Evolutionary conservation across 768 basidiomycete genomes (phyloP), one percentile per base, ranked within the genome.

Genomic region (Suillus lakei): DNA sequence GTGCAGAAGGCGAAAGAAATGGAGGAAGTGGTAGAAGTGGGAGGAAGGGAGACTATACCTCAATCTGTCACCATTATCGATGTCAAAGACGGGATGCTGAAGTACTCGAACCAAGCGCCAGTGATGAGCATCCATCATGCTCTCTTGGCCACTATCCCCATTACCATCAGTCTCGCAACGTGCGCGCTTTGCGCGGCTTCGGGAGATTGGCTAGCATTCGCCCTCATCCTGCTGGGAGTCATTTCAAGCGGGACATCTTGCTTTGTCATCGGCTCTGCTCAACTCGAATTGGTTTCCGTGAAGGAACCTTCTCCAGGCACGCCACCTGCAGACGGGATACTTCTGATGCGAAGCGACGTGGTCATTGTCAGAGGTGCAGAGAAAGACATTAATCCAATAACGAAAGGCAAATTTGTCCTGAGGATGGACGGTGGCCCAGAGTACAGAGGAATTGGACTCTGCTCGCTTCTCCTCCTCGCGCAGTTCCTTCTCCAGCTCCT

Each of bases 401-500:
- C 77, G 0, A 77, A 72, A 41, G 79, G 78, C 30, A 69, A 39
- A 60, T 79, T 79, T 41, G 3, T 44, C 21, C 18, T 80, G 44
- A 64, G 51, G n/a, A 67, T 74, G n/a, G 6, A 3, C 32, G 70
- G 66, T 8, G 70, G 23, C 5, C 69, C 73, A 8, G 63, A 51
- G 13, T 73, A 71, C 65, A 23, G 69, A 32, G 13, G 5, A 30
- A 64, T 78, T 51, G 77, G 79, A 38, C 26, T 68, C 32, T 75
- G 69, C 34, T 76, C 79, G 13, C 51, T 79, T 21, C 71, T 78
- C 7, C 77, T 79, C 46, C 68, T 75, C 36, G 16, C 68, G 36
- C 79, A 80, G 34, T 78, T 78, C 68, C 23, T 79, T 21, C 61
- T 71, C 23, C 78, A 80, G 64, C 69, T 79, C 5, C 69, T 79